Evolutionary conservation across 2,329 filamentous ascomycete genomes (phyloP).

Genomic region (Hypomyces perniciosus): DNA sequence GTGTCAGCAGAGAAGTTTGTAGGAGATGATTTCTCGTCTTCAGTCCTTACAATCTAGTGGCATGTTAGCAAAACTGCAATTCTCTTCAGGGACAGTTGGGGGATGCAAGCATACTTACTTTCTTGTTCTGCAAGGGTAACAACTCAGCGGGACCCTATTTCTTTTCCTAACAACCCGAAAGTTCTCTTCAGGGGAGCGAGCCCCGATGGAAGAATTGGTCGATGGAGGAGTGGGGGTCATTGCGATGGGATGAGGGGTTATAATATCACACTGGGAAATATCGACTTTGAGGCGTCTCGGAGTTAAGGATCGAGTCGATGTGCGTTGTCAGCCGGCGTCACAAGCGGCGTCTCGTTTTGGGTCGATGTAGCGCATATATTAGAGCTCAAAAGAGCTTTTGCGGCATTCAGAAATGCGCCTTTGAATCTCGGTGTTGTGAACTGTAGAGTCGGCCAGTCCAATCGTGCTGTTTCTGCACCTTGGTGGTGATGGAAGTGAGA

Average conservation of each 20-base stretch:
- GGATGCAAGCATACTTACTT: constrained; percentile 53
- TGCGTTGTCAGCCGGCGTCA: constrained; percentile 11
- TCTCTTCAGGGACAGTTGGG: neutral
- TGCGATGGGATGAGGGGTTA: constrained; percentile 13
- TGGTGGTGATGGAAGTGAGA: no score
- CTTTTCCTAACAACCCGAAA: constrained; percentile 86
- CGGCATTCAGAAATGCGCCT: no score
- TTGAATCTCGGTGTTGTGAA: no score
- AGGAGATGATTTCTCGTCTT: neutral
- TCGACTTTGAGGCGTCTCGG: constrained; percentile 7
- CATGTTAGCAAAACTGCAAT: constrained; percentile 13
- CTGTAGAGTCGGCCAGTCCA: no score
- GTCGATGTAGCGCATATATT: constrained; percentile 9
- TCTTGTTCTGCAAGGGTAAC: constrained; percentile 81
- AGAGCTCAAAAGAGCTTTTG: constrained; percentile 2
- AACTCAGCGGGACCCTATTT: constrained; percentile 87
- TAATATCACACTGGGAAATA: neutral
- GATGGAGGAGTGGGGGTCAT: constrained; percentile 77
- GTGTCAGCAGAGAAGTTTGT: neutral
- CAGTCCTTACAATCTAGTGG: constrained; percentile 31
- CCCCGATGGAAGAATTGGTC: constrained; percentile 68
- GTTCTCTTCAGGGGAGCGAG: constrained; percentile 76
- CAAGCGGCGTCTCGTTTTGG: constrained; percentile 11
- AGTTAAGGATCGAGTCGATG: constrained; percentile 8
- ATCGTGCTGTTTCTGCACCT: no score